Evolutionary conservation across 768 basidiomycete species (phyloP).

Genomic region (Trametes villosa): DNA sequence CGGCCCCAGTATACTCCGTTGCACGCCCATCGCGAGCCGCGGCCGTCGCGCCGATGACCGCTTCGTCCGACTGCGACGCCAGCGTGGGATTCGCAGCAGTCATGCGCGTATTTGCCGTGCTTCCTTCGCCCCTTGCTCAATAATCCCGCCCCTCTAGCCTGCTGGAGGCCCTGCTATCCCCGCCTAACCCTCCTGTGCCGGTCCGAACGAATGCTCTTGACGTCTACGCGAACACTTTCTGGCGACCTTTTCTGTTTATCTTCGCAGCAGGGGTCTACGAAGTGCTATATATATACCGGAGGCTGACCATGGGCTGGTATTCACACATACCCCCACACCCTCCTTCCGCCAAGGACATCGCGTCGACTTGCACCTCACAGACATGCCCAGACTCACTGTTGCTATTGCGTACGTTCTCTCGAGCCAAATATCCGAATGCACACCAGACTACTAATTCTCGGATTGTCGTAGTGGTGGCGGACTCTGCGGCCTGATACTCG

Average conservation of each 20-base stretch:
- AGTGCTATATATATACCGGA: no score
- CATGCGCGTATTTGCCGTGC: background rate
- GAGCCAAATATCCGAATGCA: background rate
- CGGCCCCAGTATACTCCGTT: no score
- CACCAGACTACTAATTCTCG: background rate
- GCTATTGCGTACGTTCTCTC: constrained; percentile 9
- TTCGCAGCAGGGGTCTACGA: no score
- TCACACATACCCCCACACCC: background rate
- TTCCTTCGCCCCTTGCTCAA: background rate
- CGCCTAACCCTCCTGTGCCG: no score
- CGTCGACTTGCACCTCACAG: background rate
- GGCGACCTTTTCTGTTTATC: no score
- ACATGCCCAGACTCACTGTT: constrained; percentile 6
- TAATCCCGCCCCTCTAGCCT: background rate
- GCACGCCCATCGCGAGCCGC: no score
- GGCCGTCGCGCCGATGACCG: no score
- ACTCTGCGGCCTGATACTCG: constrained; percentile 25
- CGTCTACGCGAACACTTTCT: no score
- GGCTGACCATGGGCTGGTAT: no score
- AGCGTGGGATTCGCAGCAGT: background rate
- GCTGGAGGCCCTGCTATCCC: background rate
- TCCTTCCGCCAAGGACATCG: background rate
- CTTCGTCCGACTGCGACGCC: background rate
- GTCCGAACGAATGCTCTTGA: no score
- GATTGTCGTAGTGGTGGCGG: constrained; percentile 21